phyloP scores from a whole-genome alignment of 345 rosid species.

The Euphorbia lathyris region DNA sequence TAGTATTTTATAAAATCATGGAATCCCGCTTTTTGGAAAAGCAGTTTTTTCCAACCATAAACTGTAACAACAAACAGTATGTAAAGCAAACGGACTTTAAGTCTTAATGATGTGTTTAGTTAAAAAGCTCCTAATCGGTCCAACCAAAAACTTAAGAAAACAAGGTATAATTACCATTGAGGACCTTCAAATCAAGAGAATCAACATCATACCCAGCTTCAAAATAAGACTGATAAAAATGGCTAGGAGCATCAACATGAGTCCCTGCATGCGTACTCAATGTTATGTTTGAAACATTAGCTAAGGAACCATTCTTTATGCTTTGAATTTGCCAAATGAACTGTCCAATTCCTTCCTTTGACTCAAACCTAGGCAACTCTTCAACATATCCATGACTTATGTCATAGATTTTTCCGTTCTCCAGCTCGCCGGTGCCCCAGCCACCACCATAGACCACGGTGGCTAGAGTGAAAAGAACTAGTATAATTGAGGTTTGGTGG shows the following conservation, averaged over 20 bases:
- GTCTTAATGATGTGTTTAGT: too few relatives aligned
- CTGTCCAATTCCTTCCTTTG: conserved; percentile 48
- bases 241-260: conserved; percentile 87
- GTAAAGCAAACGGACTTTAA: too few relatives aligned
- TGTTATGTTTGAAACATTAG: conserved; percentile 66
- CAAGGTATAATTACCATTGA: conserved; percentile 40
- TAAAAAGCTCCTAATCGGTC: too few relatives aligned
- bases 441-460: background rate
- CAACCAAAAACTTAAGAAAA: too few relatives aligned
- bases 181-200: conserved; percentile 54
- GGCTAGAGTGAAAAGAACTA: background rate
- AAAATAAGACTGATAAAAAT: conserved; percentile 59
- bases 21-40: too few relatives aligned
- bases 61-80: too few relatives aligned
- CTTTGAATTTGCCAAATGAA: conserved; percentile 60
- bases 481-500: background rate
- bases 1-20: too few relatives aligned
- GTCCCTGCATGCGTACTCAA: conserved; percentile 75
- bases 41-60: too few relatives aligned
- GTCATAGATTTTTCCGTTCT: conserved; percentile 59
- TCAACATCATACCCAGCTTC: conserved; percentile 89
- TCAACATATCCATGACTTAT: conserved; percentile 60
- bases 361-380: conserved; percentile 53
- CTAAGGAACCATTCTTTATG: conserved; percentile 75
- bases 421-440: background rate